Percentiles rank a stretch among this genome's conserved stretches.
Conservation (phyloP, 768 basidiomycete species). For the Naganishia vaughanmartiniae region DNA sequence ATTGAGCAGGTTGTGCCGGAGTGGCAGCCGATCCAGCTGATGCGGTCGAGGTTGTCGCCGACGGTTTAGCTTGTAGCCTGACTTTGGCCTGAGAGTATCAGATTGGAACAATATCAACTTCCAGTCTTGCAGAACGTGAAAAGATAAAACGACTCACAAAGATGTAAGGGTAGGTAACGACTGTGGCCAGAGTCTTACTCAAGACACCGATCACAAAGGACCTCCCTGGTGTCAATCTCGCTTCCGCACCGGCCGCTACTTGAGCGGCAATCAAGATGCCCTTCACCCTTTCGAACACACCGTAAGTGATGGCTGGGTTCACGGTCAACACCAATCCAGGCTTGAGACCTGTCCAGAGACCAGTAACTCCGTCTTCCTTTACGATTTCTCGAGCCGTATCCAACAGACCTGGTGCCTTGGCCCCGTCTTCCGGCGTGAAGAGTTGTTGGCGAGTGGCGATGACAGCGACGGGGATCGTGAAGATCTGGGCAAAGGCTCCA, state of each 20-base stretch:
- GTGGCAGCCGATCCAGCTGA: conserved; percentile 9
- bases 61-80: conserved; percentile 79
- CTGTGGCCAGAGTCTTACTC: conserved; percentile 91
- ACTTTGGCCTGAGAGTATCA: conserved; percentile 86
- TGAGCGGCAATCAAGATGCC: conserved; percentile 61
- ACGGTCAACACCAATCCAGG: conserved; percentile 92
- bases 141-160: conserved; percentile 41
- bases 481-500: conserved; percentile 91
- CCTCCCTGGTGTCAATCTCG: conserved; percentile 66
- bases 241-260: conserved; percentile 51
- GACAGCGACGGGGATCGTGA: conserved; percentile 95
- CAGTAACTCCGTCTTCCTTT: conserved; percentile 56
- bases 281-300: conserved; percentile 88
- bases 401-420: conserved; percentile 60
- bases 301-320: conserved; percentile 97
- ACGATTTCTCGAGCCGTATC: conserved; percentile 81
- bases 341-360: conserved; percentile 88
- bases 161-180: conserved; percentile 60
- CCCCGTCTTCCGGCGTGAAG: conserved; percentile 54
- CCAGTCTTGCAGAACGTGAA: background rate
- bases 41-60: conserved; percentile 37
- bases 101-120: conserved; percentile 72
- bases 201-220: conserved; percentile 84
- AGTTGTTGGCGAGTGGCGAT: conserved; percentile 98
- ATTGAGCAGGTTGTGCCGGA: background rate